Base-by-base conservation (phyloP, 768 basidiomycete species). In the Tricholoma hemisulphureum region DNA sequence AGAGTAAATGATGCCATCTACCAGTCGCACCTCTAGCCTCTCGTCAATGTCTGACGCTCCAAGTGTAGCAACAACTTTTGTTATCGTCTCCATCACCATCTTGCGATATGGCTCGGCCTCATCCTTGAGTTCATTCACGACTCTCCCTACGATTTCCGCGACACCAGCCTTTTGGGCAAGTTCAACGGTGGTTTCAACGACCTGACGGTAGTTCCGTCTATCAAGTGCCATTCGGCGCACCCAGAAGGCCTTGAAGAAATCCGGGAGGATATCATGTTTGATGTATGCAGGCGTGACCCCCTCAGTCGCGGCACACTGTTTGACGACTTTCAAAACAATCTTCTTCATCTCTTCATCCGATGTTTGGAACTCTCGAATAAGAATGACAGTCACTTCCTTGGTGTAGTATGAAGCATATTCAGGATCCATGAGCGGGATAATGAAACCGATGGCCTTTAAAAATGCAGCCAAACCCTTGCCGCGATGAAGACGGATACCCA, bases 311-410 rank as follows among this genome's bases (percentile, higher is more conserved):
- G 97, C 93, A 68, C 97, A 98, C 72, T 98, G 97, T 75, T 98
- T 97, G 65, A 98, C 95, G 56, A 99, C 97, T 73, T 98, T 98
- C 51, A 99, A 76, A 5, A 99, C 97, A 63, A 98, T 98, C 82
- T 98, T 97, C 84, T 98, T 96, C 97, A 99, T 99, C 80, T 99
- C 97, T 73, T 99, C 97, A 71, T 99, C 97, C 8, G 96, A 96
- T 6, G 95, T 97, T 72, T 96, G 95, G 80, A 98, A 98, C 76
- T 98, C 96, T 68, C 97, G 93, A 61, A 96, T 96, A 56, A 96
- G 89, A 69, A 96, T 95, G 62, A 95, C 89, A 10, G 92, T 95
- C 55, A 96, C 94, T 78, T 98, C 96, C 74, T 96, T 96, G 49
- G 95, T 98, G 73, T 99, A 99, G 77, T 98, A 98, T 14, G 93